A percentile compares a stretch with the other conserved stretches of the same genome.
These are phyloP conservation scores for Lyophyllum atratum DNA, from an alignment of 768 basidiomycete species.

Conservation along the genomic window DNA sequence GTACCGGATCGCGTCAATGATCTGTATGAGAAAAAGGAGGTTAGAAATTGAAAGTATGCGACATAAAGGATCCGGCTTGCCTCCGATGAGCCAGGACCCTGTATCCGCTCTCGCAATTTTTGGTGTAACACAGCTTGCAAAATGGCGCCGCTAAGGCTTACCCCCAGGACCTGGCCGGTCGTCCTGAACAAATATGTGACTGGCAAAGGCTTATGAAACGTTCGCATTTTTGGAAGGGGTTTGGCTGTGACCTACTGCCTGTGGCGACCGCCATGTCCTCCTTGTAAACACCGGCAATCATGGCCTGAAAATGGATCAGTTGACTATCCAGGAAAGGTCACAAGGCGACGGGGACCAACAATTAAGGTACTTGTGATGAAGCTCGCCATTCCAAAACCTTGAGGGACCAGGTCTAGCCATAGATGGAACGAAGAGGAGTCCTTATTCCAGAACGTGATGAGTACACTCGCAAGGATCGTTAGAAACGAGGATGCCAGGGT, in stretches of 20 bases:
- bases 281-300: constrained; percentile 80
- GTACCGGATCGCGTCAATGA: constrained; percentile 73
- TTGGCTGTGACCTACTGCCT: constrained; percentile 66
- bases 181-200: constrained; percentile 94
- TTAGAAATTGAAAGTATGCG: constrained; percentile 12
- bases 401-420: constrained; percentile 79
- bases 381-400: constrained; percentile 83
- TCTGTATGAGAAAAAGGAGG: constrained; percentile 38
- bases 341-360: constrained; percentile 45
- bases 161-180: constrained; percentile 94
- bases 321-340: constrained; percentile 9
- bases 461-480: constrained; percentile 56
- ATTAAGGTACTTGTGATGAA: constrained; percentile 86
- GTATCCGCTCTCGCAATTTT: constrained; percentile 73
- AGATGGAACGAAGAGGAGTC: constrained; percentile 60
- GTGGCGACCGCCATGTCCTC: constrained; percentile 88
- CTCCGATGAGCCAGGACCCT: constrained; percentile 71
- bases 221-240: constrained; percentile 13
- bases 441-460: constrained; percentile 70
- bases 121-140: constrained; percentile 77
- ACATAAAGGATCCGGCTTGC: constrained; percentile 42
- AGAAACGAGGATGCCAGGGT: constrained; percentile 67
- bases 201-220: constrained; percentile 26
- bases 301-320: constrained; percentile 53
- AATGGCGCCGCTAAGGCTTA: constrained; percentile 83